phyloP scores from a whole-genome alignment of 768 basidiomycete species.

The Suillus alpinus region DNA sequence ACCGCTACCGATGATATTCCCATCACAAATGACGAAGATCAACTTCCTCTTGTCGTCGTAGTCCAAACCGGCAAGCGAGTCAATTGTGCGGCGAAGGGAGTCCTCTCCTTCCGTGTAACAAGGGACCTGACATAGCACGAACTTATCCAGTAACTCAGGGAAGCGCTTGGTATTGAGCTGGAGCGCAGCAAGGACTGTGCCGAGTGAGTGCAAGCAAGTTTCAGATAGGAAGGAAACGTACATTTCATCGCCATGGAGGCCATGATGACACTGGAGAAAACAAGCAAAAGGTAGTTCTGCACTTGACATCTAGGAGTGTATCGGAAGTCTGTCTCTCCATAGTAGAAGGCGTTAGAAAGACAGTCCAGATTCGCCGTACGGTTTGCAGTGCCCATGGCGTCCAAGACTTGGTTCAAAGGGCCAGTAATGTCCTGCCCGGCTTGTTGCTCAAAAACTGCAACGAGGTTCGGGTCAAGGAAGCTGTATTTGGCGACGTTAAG shows the following conservation, averaged over 20 bases:
- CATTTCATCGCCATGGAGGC: conserved; percentile 57
- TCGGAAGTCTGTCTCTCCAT: conserved; percentile 58
- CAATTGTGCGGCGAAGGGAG: conserved; percentile 64
- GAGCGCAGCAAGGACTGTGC: conserved; percentile 59
- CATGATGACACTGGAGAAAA: conserved; percentile 54
- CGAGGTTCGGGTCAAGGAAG: conserved; percentile 51
- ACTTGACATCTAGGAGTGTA: conserved; percentile 54
- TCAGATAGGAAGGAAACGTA: conserved; percentile 30
- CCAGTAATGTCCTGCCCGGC: conserved; percentile 62
- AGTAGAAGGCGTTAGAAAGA: conserved; percentile 58
- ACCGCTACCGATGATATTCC: conserved; percentile 68
- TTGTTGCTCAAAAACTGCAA: conserved; percentile 52
- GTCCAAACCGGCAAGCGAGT: conserved; percentile 60
- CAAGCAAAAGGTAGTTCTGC: conserved; percentile 58
- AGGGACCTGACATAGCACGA: conserved; percentile 65
- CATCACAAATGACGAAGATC: conserved; percentile 65
- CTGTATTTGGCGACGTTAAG: conserved; percentile 41
- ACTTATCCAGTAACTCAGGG: conserved; percentile 68
- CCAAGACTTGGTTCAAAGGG: conserved; percentile 44
- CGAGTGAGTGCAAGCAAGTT: conserved; percentile 2
- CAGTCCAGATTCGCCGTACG: conserved; percentile 46
- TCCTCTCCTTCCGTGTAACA: conserved; percentile 75
- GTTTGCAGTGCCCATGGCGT: conserved; percentile 36
- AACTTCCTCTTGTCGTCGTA: conserved; percentile 74
- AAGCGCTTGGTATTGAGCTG: conserved; percentile 58